Evolutionary conservation across 768 basidiomycete species (phyloP).

Genomic region (Russula griseocarnosa): DNA sequence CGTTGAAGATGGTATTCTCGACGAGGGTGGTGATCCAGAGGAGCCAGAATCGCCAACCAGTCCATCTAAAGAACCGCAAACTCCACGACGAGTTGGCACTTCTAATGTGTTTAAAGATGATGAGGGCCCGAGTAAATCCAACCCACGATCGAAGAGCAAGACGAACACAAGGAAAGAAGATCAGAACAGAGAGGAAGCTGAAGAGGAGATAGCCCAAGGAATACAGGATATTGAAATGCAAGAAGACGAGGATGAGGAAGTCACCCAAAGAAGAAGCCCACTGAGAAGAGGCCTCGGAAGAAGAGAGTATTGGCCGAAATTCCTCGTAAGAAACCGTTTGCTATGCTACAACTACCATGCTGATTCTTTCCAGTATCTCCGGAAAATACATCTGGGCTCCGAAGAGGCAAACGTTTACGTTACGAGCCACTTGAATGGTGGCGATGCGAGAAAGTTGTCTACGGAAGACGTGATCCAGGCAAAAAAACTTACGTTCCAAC

Average conservation of each 20-base stretch:
- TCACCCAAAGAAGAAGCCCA: constrained; percentile 27
- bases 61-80: not conserved
- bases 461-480: constrained; percentile 56
- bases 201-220: constrained; percentile 44
- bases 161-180: constrained; percentile 34
- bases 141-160: constrained; percentile 38
- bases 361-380: constrained; percentile 30
- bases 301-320: constrained; percentile 13
- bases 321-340: constrained; percentile 5
- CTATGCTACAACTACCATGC: not conserved
- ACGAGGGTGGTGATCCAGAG: constrained; percentile 35
- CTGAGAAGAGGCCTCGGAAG: constrained; percentile 14
- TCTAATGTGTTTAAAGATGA: not conserved
- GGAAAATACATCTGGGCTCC: constrained; percentile 46
- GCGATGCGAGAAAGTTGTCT: constrained; percentile 88
- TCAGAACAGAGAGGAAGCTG: constrained; percentile 31
- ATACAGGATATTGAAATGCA: constrained; percentile 32
- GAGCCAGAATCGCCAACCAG: not conserved
- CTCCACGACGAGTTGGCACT: constrained; percentile 8
- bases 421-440: constrained; percentile 83
- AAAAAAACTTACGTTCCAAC: constrained; percentile 50
- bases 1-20: constrained; percentile 25
- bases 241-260: constrained; percentile 35
- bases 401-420: constrained; percentile 66
- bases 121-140: constrained; percentile 2